phyloP scores from a whole-genome alignment of 1,139 yeast species.

The Hyphopichia burtonii region DNA sequence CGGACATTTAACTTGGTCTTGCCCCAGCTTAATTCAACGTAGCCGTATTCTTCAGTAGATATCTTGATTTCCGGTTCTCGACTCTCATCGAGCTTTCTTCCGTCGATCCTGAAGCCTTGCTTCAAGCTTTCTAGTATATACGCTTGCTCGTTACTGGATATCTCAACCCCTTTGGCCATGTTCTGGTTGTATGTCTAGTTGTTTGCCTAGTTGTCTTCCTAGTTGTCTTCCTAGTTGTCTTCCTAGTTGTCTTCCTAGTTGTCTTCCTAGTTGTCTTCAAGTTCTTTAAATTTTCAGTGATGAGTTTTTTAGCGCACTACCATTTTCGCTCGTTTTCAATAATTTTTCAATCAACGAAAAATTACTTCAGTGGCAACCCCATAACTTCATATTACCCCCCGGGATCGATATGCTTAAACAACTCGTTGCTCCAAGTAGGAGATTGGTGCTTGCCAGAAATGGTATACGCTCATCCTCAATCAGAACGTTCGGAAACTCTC shows the following conservation, averaged over 20 bases:
- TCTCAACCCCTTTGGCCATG: conserved; percentile 45
- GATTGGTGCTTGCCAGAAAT: background rate
- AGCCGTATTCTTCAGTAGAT: conserved; percentile 71
- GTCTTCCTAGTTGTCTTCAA: no score
- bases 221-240: no score
- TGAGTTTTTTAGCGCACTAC: no score
- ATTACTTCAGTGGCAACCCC: background rate
- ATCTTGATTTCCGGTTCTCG: conserved; percentile 63
- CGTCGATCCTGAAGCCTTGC: conserved; percentile 65
- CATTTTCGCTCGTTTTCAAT: no score
- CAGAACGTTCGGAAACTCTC: background rate
- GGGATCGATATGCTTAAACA: background rate
- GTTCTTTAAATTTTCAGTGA: no score
- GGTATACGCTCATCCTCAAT: background rate
- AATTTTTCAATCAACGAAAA: no score
- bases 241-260: no score
- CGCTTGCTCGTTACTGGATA: conserved; percentile 63
- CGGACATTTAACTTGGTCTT: conserved; percentile 72
- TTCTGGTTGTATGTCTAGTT: background rate
- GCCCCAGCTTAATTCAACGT: conserved; percentile 76
- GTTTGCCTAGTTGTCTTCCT: no score
- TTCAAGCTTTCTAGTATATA: conserved; percentile 65
- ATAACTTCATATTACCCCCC: background rate
- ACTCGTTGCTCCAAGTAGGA: background rate
- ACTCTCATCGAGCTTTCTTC: conserved; percentile 61